Conservation (phyloP, 2,329 filamentous ascomycete genomes). For the Cytospora mali region DNA sequence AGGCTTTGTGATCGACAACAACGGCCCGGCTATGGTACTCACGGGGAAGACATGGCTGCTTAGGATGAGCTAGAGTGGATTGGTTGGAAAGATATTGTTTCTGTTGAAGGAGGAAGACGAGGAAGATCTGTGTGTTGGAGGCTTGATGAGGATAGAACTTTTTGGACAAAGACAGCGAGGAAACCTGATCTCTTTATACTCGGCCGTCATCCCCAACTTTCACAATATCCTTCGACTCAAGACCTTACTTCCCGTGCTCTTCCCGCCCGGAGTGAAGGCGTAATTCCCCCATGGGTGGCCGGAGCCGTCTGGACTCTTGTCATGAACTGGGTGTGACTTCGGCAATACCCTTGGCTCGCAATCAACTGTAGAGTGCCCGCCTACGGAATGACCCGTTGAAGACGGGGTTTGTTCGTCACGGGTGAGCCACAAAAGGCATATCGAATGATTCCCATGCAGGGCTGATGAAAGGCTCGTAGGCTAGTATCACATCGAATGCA, state of each 20-base stretch:
- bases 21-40: not conserved
- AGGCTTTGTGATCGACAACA: not conserved
- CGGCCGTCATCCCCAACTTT: not conserved
- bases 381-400: slow-evolving; percentile 19
- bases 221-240: not conserved
- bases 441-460: slow-evolving; percentile 24
- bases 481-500: not conserved
- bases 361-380: not conserved
- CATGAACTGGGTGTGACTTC: slow-evolving; percentile 1
- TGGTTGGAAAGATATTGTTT: not conserved
- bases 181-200: slow-evolving; percentile 6
- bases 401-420: not conserved
- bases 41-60: slow-evolving; percentile 28
- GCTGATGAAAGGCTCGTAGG: slow-evolving; percentile 1
- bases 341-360: not conserved
- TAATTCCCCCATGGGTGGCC: not conserved
- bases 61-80: not conserved
- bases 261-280: not conserved
- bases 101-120: not conserved
- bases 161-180: not conserved
- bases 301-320: not conserved
- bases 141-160: not conserved
- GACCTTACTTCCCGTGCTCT: not conserved
- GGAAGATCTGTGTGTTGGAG: not conserved
- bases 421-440: slow-evolving; percentile 19